phyloP scores from a whole-genome alignment of 1,284 basidiomycete species.

The Sporisorium exsertum region DNA sequence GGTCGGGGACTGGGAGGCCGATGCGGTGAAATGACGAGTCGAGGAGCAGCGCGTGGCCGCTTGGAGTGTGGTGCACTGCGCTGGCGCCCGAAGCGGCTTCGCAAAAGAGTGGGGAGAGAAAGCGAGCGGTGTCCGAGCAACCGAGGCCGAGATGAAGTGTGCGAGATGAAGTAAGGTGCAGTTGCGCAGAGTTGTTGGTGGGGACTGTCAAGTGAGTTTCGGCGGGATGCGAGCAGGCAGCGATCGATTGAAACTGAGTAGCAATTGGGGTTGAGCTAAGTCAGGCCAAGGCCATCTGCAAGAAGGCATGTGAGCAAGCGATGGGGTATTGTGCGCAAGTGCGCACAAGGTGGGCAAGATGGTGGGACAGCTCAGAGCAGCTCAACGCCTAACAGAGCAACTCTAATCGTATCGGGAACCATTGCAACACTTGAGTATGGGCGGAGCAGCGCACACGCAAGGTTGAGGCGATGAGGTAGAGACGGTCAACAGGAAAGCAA shows the following conservation, averaged over 20 bases:
- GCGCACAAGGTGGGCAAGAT: background rate
- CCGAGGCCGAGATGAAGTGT: background rate
- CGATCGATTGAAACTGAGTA: background rate
- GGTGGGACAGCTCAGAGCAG: constrained; percentile 1
- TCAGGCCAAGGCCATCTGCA: background rate
- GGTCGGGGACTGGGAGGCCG: background rate
- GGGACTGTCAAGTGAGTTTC: background rate
- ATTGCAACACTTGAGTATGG: background rate
- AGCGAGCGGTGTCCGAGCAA: background rate
- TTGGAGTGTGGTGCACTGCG: background rate
- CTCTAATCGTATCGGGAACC: background rate
- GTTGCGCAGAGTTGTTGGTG: constrained; percentile 6
- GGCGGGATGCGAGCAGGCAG: background rate
- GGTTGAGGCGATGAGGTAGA: background rate
- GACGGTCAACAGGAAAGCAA: background rate
- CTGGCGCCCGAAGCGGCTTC: background rate
- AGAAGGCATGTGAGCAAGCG: background rate
- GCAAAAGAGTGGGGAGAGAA: background rate
- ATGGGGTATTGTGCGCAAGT: background rate
- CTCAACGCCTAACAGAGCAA: background rate
- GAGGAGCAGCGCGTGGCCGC: background rate
- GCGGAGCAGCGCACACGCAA: background rate
- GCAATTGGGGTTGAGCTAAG: background rate
- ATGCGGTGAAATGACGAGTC: background rate
- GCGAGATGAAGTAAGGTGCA: constrained; percentile 1